phyloP scores from a whole-genome alignment of 2,329 filamentous ascomycete species.

The Mollisiaceae sp. region DNA sequence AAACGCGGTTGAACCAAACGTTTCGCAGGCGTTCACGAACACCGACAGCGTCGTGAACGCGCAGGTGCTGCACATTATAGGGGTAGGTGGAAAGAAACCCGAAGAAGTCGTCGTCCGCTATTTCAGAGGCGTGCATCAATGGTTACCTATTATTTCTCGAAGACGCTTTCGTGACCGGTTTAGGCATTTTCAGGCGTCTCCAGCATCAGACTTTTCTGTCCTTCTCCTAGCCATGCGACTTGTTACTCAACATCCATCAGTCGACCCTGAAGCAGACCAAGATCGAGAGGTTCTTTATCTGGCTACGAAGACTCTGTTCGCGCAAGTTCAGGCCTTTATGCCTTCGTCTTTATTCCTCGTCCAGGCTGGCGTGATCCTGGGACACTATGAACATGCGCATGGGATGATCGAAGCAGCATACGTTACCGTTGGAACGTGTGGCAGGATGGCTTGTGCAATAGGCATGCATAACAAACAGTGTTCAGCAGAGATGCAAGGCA shows the following conservation, averaged over 20 bases:
- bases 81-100: slow-evolving; percentile 24
- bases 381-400: slow-evolving; percentile 32
- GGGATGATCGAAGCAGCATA: slow-evolving; percentile 34
- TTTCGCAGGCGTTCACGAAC: slow-evolving; percentile 8
- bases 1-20: slow-evolving; percentile 14
- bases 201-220: slow-evolving; percentile 33
- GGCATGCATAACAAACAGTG: slow-evolving; percentile 28
- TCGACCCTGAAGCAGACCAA: slow-evolving; percentile 24
- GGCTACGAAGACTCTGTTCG: slow-evolving; percentile 34
- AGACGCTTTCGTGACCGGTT: slow-evolving; percentile 29
- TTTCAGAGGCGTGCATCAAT: slow-evolving; percentile 32
- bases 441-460: slow-evolving; percentile 31
- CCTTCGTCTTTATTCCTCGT: slow-evolving; percentile 30
- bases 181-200: slow-evolving; percentile 17
- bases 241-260: slow-evolving; percentile 31
- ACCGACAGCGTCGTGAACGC: slow-evolving; percentile 27
- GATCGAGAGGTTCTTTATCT: slow-evolving; percentile 34
- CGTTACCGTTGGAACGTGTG: slow-evolving; percentile 29
- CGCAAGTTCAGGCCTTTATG: slow-evolving; percentile 34
- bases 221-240: slow-evolving; percentile 33
- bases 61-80: slow-evolving; percentile 31
- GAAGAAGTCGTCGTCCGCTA: slow-evolving; percentile 29
- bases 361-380: slow-evolving; percentile 32
- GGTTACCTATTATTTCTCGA: slow-evolving; percentile 34
- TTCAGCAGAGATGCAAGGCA: slow-evolving; percentile 28